Conservation (phyloP, 163 green algal genomes). For the Volvox carteri region DNA sequence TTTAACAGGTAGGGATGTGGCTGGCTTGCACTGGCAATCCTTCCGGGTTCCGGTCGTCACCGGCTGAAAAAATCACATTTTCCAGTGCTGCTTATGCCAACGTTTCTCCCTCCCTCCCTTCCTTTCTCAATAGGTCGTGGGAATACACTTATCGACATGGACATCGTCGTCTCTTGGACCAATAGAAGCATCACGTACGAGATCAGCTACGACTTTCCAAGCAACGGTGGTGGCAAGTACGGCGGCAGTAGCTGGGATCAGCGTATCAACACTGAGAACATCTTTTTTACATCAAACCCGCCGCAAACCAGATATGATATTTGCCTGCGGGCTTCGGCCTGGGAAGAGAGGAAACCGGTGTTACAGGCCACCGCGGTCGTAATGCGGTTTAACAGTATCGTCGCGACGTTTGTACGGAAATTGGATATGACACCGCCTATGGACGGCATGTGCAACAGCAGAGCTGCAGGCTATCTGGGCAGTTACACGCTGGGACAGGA, state of each 20-base stretch:
- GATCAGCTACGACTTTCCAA: background rate
- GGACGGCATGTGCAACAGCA: background rate
- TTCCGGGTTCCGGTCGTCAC: background rate
- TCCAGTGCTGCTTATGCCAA: background rate
- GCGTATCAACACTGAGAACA: background rate
- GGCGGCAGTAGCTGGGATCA: background rate
- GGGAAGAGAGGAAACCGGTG: background rate
- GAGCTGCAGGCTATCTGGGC: background rate
- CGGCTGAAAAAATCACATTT: background rate
- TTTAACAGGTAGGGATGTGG: background rate
- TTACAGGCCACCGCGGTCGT: background rate
- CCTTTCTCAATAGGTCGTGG: background rate
- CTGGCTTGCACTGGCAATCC: background rate
- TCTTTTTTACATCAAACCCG: background rate
- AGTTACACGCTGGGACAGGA: constrained; percentile 14
- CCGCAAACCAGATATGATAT: background rate
- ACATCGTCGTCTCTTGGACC: background rate
- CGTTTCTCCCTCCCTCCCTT: background rate
- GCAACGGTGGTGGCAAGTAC: background rate
- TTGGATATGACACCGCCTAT: background rate
- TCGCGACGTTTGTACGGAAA: background rate
- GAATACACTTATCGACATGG: background rate
- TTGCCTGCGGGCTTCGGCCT: background rate
- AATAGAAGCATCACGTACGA: background rate
- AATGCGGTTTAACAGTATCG: background rate